These are phyloP conservation scores for Talaromyces sp. DNA, from an alignment of 2,329 filamentous ascomycete genomes.

Conservation along the genomic window DNA sequence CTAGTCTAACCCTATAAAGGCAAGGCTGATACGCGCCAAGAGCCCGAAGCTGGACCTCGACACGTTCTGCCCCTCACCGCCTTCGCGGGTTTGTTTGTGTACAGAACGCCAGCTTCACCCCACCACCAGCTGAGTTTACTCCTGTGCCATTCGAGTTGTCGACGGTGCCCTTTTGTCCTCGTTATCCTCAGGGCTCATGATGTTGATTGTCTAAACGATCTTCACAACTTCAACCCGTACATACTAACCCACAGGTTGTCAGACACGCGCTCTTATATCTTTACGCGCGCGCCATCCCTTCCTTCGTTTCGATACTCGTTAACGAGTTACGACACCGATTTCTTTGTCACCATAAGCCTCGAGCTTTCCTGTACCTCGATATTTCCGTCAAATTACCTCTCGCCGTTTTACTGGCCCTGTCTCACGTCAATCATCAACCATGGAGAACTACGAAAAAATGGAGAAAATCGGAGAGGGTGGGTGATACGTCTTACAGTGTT, in stretches of 20 bases:
- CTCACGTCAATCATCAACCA: slow-evolving; percentile 30
- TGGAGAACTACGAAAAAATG: slow-evolving; percentile 96
- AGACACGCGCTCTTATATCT: not conserved
- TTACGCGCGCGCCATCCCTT: not conserved
- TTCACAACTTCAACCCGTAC: not conserved
- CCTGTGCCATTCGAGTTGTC: slow-evolving; percentile 32
- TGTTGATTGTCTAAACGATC: not conserved
- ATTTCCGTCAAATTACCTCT: not conserved
- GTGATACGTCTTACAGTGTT: slow-evolving; percentile 20
- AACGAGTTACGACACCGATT: not conserved
- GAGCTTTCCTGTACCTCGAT: not conserved
- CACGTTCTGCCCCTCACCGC: slow-evolving; percentile 20
- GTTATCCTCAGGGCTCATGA: slow-evolving; percentile 44
- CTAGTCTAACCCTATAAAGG: too few relatives aligned
- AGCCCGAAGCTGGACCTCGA: not conserved
- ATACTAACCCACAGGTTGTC: not conserved
- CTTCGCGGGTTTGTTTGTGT: slow-evolving; percentile 33
- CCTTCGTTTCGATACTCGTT: not conserved
- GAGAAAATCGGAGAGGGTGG: slow-evolving; percentile 94
- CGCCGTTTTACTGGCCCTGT: not conserved
- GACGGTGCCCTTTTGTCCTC: slow-evolving; percentile 29
- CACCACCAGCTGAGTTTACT: slow-evolving; percentile 30
- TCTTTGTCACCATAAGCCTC: not conserved
- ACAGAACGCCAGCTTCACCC: slow-evolving; percentile 11
- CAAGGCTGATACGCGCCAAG: not conserved